phyloP scores from a whole-genome alignment of 2,329 filamentous ascomycete genomes.

The Emergomyces orientalis region DNA sequence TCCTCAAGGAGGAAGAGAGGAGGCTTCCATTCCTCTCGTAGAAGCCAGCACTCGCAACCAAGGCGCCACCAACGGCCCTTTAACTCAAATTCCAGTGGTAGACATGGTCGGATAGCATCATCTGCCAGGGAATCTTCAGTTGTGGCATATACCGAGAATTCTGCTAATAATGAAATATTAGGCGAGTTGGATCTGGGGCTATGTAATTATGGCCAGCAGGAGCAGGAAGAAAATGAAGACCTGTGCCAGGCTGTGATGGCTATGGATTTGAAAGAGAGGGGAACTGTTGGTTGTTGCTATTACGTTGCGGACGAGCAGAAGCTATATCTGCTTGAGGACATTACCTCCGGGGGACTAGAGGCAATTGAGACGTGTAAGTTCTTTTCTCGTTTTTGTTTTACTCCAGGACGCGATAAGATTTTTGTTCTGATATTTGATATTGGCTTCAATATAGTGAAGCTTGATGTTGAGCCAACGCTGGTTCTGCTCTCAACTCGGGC shows the following conservation, averaged over 20 bases:
- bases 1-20: background rate
- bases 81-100: background rate
- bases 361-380: constrained; percentile 50
- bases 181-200: too few relatives aligned
- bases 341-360: constrained; percentile 58
- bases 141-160: background rate
- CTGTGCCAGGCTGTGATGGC: constrained; percentile 69
- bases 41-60: background rate
- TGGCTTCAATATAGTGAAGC: constrained; percentile 41
- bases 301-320: constrained; percentile 62
- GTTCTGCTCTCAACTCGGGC: constrained; percentile 49
- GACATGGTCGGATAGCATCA: background rate
- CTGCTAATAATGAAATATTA: background rate
- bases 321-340: constrained; percentile 68
- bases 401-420: constrained; percentile 18
- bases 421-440: constrained; percentile 19
- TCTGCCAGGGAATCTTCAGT: background rate
- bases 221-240: constrained; percentile 30
- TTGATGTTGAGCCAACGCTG: constrained; percentile 53
- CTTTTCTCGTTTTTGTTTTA: constrained; percentile 14
- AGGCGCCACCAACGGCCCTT: background rate
- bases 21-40: background rate
- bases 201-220: background rate
- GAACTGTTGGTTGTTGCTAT: constrained; percentile 72
- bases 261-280: constrained; percentile 61